These are phyloP conservation scores for Apiospora kogelbergensis DNA, from an alignment of 2,329 filamentous ascomycete species.

Conservation along the genomic window DNA sequence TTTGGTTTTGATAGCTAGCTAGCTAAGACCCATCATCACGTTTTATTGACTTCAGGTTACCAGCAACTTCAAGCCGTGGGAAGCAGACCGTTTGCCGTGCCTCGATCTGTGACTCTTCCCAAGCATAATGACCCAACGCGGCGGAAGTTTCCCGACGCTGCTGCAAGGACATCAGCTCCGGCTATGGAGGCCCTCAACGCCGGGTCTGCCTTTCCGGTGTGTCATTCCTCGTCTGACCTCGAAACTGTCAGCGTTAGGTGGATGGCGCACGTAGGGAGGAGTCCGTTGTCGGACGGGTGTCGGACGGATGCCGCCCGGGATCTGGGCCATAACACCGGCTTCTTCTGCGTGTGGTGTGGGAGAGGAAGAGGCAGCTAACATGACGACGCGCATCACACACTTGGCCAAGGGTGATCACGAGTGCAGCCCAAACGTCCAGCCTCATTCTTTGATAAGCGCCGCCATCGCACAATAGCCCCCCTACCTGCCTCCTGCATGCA, in stretches of 20 bases:
- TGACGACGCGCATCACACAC: background rate
- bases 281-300: background rate
- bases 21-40: too few species aligned
- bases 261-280: background rate
- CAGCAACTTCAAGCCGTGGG: too few species aligned
- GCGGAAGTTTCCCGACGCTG: too few species aligned
- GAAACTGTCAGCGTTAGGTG: background rate
- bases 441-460: background rate
- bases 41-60: too few species aligned
- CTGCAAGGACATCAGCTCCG: background rate
- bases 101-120: too few species aligned
- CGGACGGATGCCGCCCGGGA: background rate
- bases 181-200: background rate
- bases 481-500: background rate
- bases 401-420: too few species aligned
- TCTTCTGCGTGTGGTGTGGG: background rate
- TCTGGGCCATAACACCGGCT: background rate
- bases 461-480: background rate
- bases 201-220: background rate
- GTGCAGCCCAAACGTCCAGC: background rate
- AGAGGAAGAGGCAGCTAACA: background rate
- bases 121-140: too few species aligned
- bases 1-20: background rate
- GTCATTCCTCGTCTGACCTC: slow-evolving; percentile 1
- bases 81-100: too few species aligned